A percentile compares a stretch with the other conserved stretches of the same genome.
Evolutionary conservation across 139 green algal genomes (phyloP).

Genomic region (Mesotaenium endlicherianum): DNA sequence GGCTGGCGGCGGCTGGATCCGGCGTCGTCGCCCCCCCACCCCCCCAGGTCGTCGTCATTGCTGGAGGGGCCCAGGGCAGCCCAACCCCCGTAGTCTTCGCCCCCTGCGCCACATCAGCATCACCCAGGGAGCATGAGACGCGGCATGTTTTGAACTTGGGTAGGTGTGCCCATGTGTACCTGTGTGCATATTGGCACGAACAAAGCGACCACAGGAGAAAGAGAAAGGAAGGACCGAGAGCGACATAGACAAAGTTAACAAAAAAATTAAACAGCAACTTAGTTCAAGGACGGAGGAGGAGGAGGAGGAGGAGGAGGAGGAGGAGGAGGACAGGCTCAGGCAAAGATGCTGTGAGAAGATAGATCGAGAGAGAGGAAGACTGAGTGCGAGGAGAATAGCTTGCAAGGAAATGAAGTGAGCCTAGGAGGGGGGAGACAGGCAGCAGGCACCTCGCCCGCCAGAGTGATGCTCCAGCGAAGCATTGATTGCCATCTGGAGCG

Average conservation of each 20-base stretch:
- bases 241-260: neutral
- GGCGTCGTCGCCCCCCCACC: neutral
- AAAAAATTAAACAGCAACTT: neutral
- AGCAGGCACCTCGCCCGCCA: no score
- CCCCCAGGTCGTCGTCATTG: no score
- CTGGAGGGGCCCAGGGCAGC: no score
- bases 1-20: neutral
- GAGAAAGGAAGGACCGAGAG: neutral
- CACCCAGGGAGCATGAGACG: no score
- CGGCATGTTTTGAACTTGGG: no score
- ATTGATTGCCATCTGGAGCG: no score
- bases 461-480: no score
- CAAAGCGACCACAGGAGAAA: neutral
- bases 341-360: neutral
- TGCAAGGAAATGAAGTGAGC: no score
- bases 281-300: neutral
- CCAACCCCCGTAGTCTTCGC: no score
- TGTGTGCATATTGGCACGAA: neutral
- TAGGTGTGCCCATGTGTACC: no score
- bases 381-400: neutral
- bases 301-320: constrained; percentile 4
- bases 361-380: neutral
- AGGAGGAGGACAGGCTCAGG: neutral
- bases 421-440: no score
- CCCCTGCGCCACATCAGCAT: no score